Evolutionary conservation across 2,329 filamentous ascomycete species (phyloP).

Genomic region (Fusarium dimerum): DNA sequence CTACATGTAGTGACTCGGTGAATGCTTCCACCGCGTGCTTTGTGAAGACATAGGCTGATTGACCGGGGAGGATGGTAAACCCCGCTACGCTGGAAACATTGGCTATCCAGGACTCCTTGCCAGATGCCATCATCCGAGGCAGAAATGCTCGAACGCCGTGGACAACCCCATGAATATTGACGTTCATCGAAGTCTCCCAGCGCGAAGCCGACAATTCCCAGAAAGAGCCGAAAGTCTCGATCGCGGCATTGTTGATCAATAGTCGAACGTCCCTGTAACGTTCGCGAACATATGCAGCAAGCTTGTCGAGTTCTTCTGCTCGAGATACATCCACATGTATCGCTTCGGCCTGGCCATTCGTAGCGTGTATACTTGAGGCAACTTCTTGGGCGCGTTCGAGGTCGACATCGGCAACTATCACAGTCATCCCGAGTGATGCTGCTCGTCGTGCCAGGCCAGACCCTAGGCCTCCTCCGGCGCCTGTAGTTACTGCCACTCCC

Average conservation of each 20-base stretch:
- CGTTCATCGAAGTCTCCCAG: constrained; percentile 2
- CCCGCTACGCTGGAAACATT: background rate
- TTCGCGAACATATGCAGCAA: background rate
- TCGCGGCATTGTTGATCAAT: constrained; percentile 4
- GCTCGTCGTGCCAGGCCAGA: background rate
- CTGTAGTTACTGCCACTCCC: constrained; percentile 4
- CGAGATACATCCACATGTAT: background rate
- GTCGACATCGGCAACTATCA: background rate
- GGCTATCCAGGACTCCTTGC: constrained; percentile 4
- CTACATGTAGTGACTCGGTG: background rate
- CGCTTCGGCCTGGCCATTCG: background rate
- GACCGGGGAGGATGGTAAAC: background rate
- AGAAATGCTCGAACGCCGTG: constrained; percentile 3
- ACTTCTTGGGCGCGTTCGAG: background rate
- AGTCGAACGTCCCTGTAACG: background rate
- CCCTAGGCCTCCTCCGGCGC: constrained; percentile 1
- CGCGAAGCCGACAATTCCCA: constrained; percentile 2
- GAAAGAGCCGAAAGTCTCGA: constrained; percentile 3
- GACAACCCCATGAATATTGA: constrained; percentile 2
- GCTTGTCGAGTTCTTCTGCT: background rate
- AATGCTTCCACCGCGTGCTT: constrained; percentile 4
- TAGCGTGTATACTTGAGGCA: background rate
- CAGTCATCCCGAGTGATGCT: background rate
- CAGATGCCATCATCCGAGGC: background rate
- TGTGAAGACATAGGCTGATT: constrained; percentile 3